Evolutionary conservation across 148 eudicot species (phyloP).

Genomic region (Rhododendron kiyosumense): DNA sequence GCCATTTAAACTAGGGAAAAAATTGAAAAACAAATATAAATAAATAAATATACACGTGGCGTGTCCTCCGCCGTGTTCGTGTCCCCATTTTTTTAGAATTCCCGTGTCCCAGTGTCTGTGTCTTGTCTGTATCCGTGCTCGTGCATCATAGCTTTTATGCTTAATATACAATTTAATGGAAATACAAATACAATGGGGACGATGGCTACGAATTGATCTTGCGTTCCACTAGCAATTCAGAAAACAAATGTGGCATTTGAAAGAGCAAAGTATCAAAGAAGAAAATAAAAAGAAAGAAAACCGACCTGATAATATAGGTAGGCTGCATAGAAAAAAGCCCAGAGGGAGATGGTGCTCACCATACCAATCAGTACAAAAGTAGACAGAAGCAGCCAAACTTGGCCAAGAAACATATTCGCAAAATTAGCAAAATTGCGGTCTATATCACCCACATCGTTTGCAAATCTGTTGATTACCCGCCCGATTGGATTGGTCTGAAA

Average conservation of each 20-base stretch:
- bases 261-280: neutral
- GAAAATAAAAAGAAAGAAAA: constrained; percentile 4
- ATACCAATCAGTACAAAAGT: constrained; percentile 53
- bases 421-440: constrained; percentile 51
- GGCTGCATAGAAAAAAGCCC: constrained; percentile 59
- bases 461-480: constrained; percentile 57
- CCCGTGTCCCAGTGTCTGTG: no score
- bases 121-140: no score
- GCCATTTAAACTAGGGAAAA: no score
- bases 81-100: no score
- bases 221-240: neutral
- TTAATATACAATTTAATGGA: neutral
- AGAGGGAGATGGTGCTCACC: constrained; percentile 52
- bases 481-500: constrained; percentile 72
- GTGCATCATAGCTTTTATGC: no score
- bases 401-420: constrained; percentile 34
- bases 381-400: constrained; percentile 48
- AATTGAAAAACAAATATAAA: no score
- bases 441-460: constrained; percentile 53
- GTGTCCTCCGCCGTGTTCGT: no score
- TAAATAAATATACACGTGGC: no score
- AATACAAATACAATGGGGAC: neutral
- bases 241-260: neutral
- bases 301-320: constrained; percentile 58
- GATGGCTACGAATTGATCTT: neutral